These are phyloP conservation scores for Penicillium sp. DNA, from an alignment of 2,329 filamentous ascomycete genomes.

Conservation along the genomic window DNA sequence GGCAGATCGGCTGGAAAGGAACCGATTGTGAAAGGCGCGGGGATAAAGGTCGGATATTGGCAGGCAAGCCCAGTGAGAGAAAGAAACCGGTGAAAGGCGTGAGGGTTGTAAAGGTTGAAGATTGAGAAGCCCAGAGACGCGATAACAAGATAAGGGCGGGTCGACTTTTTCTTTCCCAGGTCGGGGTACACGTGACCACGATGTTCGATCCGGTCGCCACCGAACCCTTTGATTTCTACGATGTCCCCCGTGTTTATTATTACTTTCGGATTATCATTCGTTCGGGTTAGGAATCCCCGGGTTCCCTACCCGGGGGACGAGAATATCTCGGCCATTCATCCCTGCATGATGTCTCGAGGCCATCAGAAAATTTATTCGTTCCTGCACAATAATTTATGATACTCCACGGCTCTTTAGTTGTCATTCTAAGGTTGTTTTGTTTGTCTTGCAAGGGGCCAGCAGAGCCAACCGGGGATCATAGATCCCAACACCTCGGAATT, in stretches of 20 bases:
- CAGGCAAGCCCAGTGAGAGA: not conserved
- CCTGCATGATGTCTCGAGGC: not conserved
- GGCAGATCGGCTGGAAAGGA: not conserved
- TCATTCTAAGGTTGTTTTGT: too few relatives aligned
- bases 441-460: not conserved
- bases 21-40: not conserved
- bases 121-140: not conserved
- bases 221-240: not conserved
- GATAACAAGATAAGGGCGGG: constrained; percentile 1
- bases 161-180: not conserved
- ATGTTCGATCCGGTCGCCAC: not conserved
- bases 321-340: not conserved
- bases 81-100: not conserved
- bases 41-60: not conserved
- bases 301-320: not conserved
- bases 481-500: not conserved
- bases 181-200: not conserved
- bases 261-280: not conserved
- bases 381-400: not conserved
- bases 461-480: not conserved
- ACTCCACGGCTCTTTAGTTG: not conserved
- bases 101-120: not conserved
- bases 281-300: not conserved
- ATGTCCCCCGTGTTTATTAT: not conserved
- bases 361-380: not conserved